Base-by-base conservation (phyloP, 1,284 basidiomycete genomes). In the Sporisorium sorghi region DNA sequence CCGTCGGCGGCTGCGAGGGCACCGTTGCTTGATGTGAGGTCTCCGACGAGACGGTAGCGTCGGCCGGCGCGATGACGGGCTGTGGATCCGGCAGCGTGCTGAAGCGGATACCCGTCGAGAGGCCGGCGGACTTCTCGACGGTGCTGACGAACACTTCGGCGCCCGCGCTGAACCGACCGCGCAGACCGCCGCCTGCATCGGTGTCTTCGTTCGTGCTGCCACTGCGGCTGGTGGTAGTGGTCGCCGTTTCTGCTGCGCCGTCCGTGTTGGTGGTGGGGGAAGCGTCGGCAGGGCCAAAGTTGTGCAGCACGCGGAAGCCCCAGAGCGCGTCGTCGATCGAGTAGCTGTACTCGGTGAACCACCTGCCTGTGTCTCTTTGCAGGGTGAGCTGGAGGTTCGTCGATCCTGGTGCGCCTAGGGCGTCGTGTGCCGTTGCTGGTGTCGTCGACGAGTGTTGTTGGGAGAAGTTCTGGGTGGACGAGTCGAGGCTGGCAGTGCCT, bases 71-170 rank as follows among this genome's bases (percentile, higher is more conserved):
- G 39, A 57, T 46, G 43, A 62, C 49, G 5, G 58, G 54, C 19
- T 50, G 17, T 0, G 90, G 87, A 74, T 94, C 92, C 1, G 93
- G 92, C 2, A 95, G 86, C 3, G 94, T 97, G 4, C 93, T 92
- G 84, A 97, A 98, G 14, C 94, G 90, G 47, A 97, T 88, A 3
- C 94, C 96, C 15, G 94, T 93, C 2, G 95, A 97, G 1, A 97
- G 92, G 77, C 96, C 96, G 0, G 93, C 93, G 79, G 93, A 96
- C 78, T 91, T 90, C 85, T 97, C 94, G 81, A 93, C 93, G 3
- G 93, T 91, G 71, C 93, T 96, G 80, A 97, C 89, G 85, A 97
- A 99, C 11, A 97, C 86, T 84, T 99, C 96, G 11, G 93, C 96
- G 23, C 96, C 96, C 4, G 93, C 91, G 2, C 92, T 94, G 64